Percentiles rank a stretch among this genome's conserved stretches.
These are phyloP conservation scores for Fusarium chlamydosporum DNA, from an alignment of 2,329 filamentous ascomycete species.

Conservation along the genomic window DNA sequence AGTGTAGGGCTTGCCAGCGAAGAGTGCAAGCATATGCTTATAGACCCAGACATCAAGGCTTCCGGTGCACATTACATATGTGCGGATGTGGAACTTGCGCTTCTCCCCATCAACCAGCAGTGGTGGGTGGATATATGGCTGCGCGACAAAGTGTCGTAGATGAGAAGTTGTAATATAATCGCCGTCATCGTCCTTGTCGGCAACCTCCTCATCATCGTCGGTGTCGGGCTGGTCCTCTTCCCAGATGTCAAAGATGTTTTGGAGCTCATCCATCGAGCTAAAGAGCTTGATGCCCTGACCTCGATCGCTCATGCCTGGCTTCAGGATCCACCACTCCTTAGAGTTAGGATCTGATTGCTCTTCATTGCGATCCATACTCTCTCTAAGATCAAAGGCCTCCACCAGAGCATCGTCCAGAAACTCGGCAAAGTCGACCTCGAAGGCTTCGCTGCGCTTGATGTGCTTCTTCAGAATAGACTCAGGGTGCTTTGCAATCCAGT, in stretches of 20 bases:
- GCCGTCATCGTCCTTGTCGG: slow-evolving; percentile 54
- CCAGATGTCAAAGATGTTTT: slow-evolving; percentile 91
- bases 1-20: slow-evolving; percentile 81
- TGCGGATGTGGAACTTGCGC: slow-evolving; percentile 94
- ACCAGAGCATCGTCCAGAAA: slow-evolving; percentile 94
- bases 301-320: slow-evolving; percentile 96
- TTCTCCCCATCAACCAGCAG: slow-evolving; percentile 74
- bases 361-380: slow-evolving; percentile 79
- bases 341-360: slow-evolving; percentile 52
- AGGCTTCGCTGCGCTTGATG: slow-evolving; percentile 83
- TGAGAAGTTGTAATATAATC: slow-evolving; percentile 85
- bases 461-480: slow-evolving; percentile 76
- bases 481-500: slow-evolving; percentile 89
- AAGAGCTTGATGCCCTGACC: slow-evolving; percentile 95
- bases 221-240: slow-evolving; percentile 77
- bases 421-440: slow-evolving; percentile 96
- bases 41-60: slow-evolving; percentile 88
- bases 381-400: slow-evolving; percentile 88
- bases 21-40: slow-evolving; percentile 91
- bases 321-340: slow-evolving; percentile 96
- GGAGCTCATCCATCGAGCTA: slow-evolving; percentile 85
- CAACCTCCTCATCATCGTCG: slow-evolving; percentile 70
- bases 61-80: slow-evolving; percentile 87
- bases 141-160: slow-evolving; percentile 94
- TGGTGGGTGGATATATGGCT: slow-evolving; percentile 93